Evolutionary conservation across 169 alveolate genomes (phyloP), one percentile per base, ranked within the genome.

Genomic region (Plasmodium fragile): DNA sequence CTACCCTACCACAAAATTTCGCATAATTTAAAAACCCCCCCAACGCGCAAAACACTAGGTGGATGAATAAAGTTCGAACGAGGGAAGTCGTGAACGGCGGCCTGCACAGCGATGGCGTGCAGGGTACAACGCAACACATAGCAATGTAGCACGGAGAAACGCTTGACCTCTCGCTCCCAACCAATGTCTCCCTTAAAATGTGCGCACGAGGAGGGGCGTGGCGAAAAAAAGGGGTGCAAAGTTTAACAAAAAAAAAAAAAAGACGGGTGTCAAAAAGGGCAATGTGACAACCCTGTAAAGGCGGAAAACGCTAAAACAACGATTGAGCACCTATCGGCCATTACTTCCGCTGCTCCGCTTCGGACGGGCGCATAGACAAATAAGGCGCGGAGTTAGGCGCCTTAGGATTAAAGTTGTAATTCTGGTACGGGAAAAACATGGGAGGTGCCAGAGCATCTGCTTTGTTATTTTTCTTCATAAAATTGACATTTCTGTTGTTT

Each of bases 321-420:
- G n/a, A n/a, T 43, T 16, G 53, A 1, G 1, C 13, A 0, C 59
- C 59, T 18, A 5, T 0, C 22, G 2, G 18, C 34, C 55, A 13
- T 25, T 79, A 87, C 32, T 87, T 87, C 16, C 93, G 39, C 53
- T 87, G 93, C 81, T 87, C 93, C 55, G 93, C 93, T 28, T 78
- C 93, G 28, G 93, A 87, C 16, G 93, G 93, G 11, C 80, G 39
- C 93, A 87, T 87, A 13, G 93, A 87, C 4, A 81, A 78, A 78
- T 87, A 87, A 18, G 93, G 89, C 13, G 71, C 52, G 49, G 52
- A 25, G 72, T 78, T 41, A 13, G 90, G 75, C 8, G 85, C 10
- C 10, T 69, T 39, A 30, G 70, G 65, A 83, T 83, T 83, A n/a
- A 39, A 11, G 22, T 73, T 71, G 13, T 55, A 36, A 18, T 52